Evolutionary conservation across 1,284 basidiomycete species (phyloP), one percentile per base, ranked within the genome.

Genomic region (Bjerkandera adusta): DNA sequence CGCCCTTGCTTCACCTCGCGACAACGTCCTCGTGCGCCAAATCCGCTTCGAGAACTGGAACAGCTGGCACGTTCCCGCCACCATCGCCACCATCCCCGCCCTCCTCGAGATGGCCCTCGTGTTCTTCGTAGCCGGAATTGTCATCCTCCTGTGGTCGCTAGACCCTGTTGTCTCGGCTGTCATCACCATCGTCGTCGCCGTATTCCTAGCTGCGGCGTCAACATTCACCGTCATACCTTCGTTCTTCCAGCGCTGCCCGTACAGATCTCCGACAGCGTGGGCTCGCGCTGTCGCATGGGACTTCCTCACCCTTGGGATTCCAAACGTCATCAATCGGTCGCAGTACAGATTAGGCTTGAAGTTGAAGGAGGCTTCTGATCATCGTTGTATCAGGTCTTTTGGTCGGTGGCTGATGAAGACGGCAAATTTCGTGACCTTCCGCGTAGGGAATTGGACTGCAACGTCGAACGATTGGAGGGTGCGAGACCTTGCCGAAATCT

Each of bases 71-170:
- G 50, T 59, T 5, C 49, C 52, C 3, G n/a, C 43, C 10, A 54
- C 59, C 35, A 33, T 61, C 20, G 48, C 52, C 11, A 20, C 36
- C n/a, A 48, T 58, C 7, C 53, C 57, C 8, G 27, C 58, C 5
- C 47, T 61, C 5, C 54, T 61, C 22, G 56, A 61, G 30, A 11
- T 52, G 13, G 50, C 57, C 1, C 45, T 61, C 12, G 34, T 54
- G 4, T 46, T 61, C 3, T 59, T 59, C 49, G 48, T 59, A 8
- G 38, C 41, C 5, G 57, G 59, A 3, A 11, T 61, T 6, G 33
- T 56, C 15, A 32, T 51, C 16, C 49, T 57, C 15, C 51, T 61
- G 15, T 56, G 47, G 45, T 41, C 30, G 5, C 49, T 59, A 8
- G 38, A 59, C 24, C 18, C 6, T 13, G 44, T 32, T 15, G 53